phyloP scores from a whole-genome alignment of 345 rosid species.

The Iberis pinnata region DNA sequence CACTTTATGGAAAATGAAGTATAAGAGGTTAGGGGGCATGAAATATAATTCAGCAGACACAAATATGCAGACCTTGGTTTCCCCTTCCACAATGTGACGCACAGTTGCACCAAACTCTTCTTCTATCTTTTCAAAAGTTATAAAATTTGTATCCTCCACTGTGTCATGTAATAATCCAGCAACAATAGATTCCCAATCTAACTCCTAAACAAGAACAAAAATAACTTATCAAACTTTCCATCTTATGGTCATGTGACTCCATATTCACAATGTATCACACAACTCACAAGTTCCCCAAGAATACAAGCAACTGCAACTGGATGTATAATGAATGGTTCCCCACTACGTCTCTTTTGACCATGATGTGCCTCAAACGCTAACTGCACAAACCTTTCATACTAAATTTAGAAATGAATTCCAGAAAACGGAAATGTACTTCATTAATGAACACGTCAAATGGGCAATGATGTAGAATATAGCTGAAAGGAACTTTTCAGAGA shows the following conservation, averaged over 20 bases:
- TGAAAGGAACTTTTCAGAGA: slow-evolving; percentile 6
- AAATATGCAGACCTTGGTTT: slow-evolving; percentile 71
- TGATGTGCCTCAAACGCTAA: slow-evolving; percentile 94
- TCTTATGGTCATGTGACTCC: slow-evolving; percentile 6
- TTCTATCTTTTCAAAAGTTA: slow-evolving; percentile 88
- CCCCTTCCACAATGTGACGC: slow-evolving; percentile 96
- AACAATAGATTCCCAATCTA: slow-evolving; percentile 98
- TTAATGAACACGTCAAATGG: neutral
- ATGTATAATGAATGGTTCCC: slow-evolving; percentile 95
- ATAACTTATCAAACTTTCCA: slow-evolving; percentile 25
- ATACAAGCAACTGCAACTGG: slow-evolving; percentile 97
- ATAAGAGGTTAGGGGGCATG: neutral
- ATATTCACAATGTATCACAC: slow-evolving; percentile 15
- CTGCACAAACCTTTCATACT: slow-evolving; percentile 43
- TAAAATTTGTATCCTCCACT: slow-evolving; percentile 90
- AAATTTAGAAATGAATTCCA: slow-evolving; percentile 22
- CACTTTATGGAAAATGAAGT: neutral
- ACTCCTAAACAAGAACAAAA: slow-evolving; percentile 46
- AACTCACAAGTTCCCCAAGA: slow-evolving; percentile 94
- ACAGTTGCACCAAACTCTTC: slow-evolving; percentile 84
- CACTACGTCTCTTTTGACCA: slow-evolving; percentile 97
- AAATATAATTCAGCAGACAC: slow-evolving; percentile 15
- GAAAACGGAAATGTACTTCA: slow-evolving; percentile 7
- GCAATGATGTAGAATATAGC: slow-evolving; percentile 8
- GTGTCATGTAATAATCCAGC: slow-evolving; percentile 98